Evolutionary conservation across 1,139 yeast species (phyloP), one percentile per base, ranked within the genome.

Genomic region (Debaryomycetaceae sp.): DNA sequence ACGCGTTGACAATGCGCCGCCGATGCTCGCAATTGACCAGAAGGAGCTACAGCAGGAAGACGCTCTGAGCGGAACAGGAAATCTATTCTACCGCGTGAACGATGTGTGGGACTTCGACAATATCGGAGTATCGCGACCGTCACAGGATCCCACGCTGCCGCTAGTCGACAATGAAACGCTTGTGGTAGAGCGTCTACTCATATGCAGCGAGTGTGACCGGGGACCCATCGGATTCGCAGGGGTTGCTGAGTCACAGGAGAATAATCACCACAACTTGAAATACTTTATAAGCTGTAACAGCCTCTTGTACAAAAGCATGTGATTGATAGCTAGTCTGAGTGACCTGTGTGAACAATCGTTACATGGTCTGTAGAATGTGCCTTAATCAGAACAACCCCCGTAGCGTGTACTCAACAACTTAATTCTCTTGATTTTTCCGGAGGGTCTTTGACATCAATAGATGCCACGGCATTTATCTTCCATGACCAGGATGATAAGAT

Each of bases 51-150:
- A 15, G 16, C n/a, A n/a, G n/a, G 25, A 15, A 14, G 28, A 30
- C 15, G 20, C 20, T 18, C 10, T 18, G 10, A 18, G 20, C 10
- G 20, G 10, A 18, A 10, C 6, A 18, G 8, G 8, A 18, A 6
- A 6, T 6, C 20, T 18, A 10, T 73, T 68, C 39, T 55, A 58
- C 31, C 43, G 51, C 19, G 48, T 77, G 2, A 44, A 54, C 4
- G 82, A 78, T 40, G 73, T 75, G 34, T 79, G 87, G 87, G 79
- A 73, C 38, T 79, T 79, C 41, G 87, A 78, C 39, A 79, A 79
- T 43, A 68, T 79, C 27, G 87, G 85, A 1, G 90, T 79, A 3
- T 76, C 86, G 2, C 58, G 64, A 45, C 64, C 73, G 16, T 25
- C 34, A 2, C 36, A 48, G 12, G 28, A 33, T 1, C 37, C 22